These are phyloP conservation scores for Paramecium octaurelia DNA, from an alignment of 73 alveolate genomes.

Conservation along the genomic window DNA sequence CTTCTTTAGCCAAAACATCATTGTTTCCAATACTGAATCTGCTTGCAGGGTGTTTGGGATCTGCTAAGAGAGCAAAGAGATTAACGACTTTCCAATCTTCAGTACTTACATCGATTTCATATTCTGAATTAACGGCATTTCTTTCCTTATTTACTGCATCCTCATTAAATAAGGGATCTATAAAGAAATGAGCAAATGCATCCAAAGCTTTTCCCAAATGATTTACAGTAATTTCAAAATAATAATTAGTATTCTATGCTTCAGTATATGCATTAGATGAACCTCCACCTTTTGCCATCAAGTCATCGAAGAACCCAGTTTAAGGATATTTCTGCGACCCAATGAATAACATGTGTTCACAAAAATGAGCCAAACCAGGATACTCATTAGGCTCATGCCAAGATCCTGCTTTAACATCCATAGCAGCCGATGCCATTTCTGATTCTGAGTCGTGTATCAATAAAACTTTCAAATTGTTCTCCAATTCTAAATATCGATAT, in stretches of 20 bases:
- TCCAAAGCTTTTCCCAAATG: slow-evolving; percentile 14
- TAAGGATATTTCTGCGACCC: slow-evolving; percentile 57
- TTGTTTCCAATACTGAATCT: slow-evolving; percentile 27
- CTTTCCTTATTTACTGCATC: slow-evolving; percentile 42
- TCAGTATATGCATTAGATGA: slow-evolving; percentile 56
- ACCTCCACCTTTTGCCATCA: slow-evolving; percentile 56
- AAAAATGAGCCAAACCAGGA: slow-evolving; percentile 79
- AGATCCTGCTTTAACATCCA: slow-evolving; percentile 73
- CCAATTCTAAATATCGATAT: slow-evolving; percentile 5
- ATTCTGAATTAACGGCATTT: slow-evolving; percentile 61
- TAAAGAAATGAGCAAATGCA: slow-evolving; percentile 46
- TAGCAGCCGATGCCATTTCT: slow-evolving; percentile 73
- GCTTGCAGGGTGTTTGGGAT: slow-evolving; percentile 21
- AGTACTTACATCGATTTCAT: slow-evolving; percentile 28
- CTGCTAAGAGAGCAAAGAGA: not conserved
- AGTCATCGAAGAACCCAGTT: slow-evolving; percentile 4
- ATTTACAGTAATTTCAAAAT: slow-evolving; percentile 41
- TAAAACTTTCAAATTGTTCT: slow-evolving; percentile 64
- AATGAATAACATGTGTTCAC: slow-evolving; percentile 68
- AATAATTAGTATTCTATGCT: slow-evolving; percentile 47
- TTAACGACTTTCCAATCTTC: slow-evolving; percentile 52
- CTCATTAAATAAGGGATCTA: slow-evolving; percentile 55
- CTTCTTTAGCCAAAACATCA: not conserved
- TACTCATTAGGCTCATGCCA: slow-evolving; percentile 67
- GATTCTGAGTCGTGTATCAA: slow-evolving; percentile 70